Conservation (phyloP, 116 monocot species). For the Posidonia oceanica region DNA sequence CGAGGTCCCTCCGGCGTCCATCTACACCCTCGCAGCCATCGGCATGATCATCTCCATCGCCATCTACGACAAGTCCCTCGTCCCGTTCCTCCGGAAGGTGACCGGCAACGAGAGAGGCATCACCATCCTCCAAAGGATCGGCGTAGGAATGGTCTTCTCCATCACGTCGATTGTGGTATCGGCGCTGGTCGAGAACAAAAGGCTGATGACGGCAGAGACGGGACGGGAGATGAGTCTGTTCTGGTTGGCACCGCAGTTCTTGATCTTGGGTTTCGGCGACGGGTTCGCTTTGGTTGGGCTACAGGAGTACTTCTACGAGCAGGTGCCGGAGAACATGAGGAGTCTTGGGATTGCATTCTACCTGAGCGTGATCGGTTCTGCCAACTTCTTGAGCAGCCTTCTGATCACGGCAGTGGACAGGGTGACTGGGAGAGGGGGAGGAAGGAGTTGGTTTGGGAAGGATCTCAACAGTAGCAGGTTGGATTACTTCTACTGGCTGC, state of each 20-base stretch:
- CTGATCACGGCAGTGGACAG: constrained; percentile 37
- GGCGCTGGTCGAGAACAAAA: constrained; percentile 35
- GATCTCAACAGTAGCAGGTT: constrained; percentile 65
- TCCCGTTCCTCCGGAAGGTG: constrained; percentile 33
- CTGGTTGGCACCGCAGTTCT: constrained; percentile 76
- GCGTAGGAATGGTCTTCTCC: constrained; percentile 48
- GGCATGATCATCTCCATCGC: constrained; percentile 47
- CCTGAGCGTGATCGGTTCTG: constrained; percentile 47
- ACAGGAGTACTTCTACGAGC: constrained; percentile 83
- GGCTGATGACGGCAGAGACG: constrained; percentile 13
- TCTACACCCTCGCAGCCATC: constrained; percentile 48
- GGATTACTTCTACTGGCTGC: constrained; percentile 60
- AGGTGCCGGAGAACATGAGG: constrained; percentile 77
- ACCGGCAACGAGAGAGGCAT: constrained; percentile 57
- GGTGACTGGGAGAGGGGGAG: constrained; percentile 11
- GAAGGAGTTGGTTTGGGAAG: constrained; percentile 48
- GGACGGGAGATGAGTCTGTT: constrained; percentile 31
- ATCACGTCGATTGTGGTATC: constrained; percentile 30
- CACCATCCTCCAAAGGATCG: constrained; percentile 54
- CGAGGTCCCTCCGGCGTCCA: constrained; percentile 54
- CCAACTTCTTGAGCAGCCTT: constrained; percentile 43
- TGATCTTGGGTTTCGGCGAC: constrained; percentile 57
- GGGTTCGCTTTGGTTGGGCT: constrained; percentile 59
- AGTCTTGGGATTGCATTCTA: constrained; percentile 71
- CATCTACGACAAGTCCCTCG: constrained; percentile 53